A percentile compares a stretch with the other conserved stretches of the same genome.
Evolutionary conservation across 805 yeast genomes (phyloP).

Genomic region (Saturnispora saitoi): DNA sequence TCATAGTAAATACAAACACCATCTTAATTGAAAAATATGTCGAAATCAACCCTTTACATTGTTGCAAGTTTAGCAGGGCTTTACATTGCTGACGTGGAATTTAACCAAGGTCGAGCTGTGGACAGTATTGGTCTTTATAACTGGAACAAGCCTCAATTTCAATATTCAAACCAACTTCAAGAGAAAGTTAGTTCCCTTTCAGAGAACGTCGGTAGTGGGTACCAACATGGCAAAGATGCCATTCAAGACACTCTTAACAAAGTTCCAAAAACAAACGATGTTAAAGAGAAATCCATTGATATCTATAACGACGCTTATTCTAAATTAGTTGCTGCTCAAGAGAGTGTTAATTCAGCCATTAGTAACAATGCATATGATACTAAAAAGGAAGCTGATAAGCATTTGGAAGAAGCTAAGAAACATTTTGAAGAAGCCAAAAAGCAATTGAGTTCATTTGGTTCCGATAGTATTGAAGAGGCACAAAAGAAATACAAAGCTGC

Average conservation of each 20-base stretch:
- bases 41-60: constrained; percentile 4
- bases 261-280: constrained; percentile 8
- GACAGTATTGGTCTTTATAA: constrained; percentile 8
- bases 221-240: neutral
- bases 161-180: neutral
- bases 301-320: constrained; percentile 22
- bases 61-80: constrained; percentile 8
- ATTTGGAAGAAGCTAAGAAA: constrained; percentile 28
- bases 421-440: constrained; percentile 13
- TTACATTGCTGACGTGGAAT: constrained; percentile 7
- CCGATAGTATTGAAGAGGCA: constrained; percentile 1
- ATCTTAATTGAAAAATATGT: neutral
- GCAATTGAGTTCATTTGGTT: constrained; percentile 6
- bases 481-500: constrained; percentile 3
- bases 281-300: constrained; percentile 10
- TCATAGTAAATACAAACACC: too few relatives aligned
- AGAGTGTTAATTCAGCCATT: constrained; percentile 24
- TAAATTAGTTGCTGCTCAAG: constrained; percentile 26
- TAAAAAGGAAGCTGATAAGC: neutral
- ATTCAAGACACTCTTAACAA: constrained; percentile 8
- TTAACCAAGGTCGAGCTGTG: constrained; percentile 5
- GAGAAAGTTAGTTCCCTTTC: neutral
- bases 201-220: neutral
- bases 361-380: neutral
- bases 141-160: constrained; percentile 3